Percentiles rank a stretch among this genome's conserved stretches.
Conservation (phyloP, 371 early-diverging fungal genomes). For the Zychaea mexicana region DNA sequence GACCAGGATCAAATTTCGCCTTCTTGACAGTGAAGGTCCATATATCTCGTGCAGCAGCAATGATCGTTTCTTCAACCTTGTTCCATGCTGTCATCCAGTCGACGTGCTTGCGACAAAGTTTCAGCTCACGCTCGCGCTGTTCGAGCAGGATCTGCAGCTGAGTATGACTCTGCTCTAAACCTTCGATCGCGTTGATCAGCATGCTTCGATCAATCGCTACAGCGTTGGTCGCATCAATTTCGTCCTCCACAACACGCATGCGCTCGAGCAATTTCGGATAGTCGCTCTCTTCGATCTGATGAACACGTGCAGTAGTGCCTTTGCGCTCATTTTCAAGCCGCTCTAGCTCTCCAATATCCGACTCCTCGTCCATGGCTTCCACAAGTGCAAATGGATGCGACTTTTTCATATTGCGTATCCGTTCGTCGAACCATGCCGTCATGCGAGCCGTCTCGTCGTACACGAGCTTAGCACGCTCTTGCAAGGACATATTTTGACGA, state of each 20-base stretch:
- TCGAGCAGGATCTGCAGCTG: constrained; percentile 20
- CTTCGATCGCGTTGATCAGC: constrained; percentile 33
- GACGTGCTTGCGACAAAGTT: constrained; percentile 15
- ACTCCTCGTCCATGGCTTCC: constrained; percentile 20
- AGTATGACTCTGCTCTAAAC: constrained; percentile 24
- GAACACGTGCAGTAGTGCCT: constrained; percentile 22
- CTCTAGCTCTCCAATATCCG: constrained; percentile 25
- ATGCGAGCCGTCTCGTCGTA: constrained; percentile 44
- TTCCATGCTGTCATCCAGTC: constrained; percentile 29
- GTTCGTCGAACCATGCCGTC: constrained; percentile 44
- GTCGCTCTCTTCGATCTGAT: constrained; percentile 35
- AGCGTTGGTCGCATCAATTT: constrained; percentile 41
- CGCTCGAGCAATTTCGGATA: constrained; percentile 23
- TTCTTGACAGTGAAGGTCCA: constrained; percentile 40
- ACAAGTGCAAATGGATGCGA: constrained; percentile 34
- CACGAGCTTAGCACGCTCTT: constrained; percentile 36
- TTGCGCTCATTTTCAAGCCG: constrained; percentile 38
- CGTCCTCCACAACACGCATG: constrained; percentile 32
- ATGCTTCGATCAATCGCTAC: constrained; percentile 37
- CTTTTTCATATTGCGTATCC: constrained; percentile 6
- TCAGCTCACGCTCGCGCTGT: constrained; percentile 24
- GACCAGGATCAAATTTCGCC: constrained; percentile 31
- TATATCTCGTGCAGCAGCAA: constrained; percentile 22
- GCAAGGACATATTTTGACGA: constrained; percentile 38
- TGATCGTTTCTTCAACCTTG: constrained; percentile 28